phyloP scores from a whole-genome alignment of 495 filamentous ascomycete species.

The Alectoria sarmentosa region DNA sequence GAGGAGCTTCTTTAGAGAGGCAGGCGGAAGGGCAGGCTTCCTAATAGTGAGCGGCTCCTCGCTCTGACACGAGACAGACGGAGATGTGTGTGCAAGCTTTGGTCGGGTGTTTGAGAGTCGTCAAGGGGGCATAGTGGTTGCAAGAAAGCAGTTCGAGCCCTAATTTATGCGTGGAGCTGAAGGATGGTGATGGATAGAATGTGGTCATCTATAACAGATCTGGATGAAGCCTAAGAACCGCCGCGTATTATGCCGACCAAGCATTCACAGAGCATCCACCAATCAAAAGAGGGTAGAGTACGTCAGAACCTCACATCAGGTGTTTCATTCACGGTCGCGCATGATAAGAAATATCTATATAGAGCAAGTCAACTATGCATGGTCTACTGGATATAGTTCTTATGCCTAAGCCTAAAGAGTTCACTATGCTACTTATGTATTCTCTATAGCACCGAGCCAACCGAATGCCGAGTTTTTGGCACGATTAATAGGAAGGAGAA shows the following conservation, averaged over 20 bases:
- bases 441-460: not conserved
- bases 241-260: constrained; percentile 12
- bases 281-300: constrained; percentile 8
- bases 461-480: not conserved
- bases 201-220: not conserved
- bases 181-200: not conserved
- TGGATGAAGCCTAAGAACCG: constrained; percentile 11
- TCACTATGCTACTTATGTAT: not conserved
- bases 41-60: not conserved
- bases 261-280: not conserved
- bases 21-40: not conserved
- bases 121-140: not conserved
- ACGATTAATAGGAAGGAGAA: not conserved
- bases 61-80: constrained; percentile 2
- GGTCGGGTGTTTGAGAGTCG: not conserved
- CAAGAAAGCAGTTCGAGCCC: not conserved
- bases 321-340: not conserved
- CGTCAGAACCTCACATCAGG: constrained; percentile 4
- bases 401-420: not conserved
- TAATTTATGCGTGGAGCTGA: not conserved
- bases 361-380: not conserved
- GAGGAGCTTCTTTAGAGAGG: not conserved
- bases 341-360: not conserved
- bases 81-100: not conserved
- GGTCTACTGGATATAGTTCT: not conserved